These are phyloP conservation scores for Ambrosia trifida DNA, from an alignment of 129 eudicot species.

Conservation along the genomic window DNA sequence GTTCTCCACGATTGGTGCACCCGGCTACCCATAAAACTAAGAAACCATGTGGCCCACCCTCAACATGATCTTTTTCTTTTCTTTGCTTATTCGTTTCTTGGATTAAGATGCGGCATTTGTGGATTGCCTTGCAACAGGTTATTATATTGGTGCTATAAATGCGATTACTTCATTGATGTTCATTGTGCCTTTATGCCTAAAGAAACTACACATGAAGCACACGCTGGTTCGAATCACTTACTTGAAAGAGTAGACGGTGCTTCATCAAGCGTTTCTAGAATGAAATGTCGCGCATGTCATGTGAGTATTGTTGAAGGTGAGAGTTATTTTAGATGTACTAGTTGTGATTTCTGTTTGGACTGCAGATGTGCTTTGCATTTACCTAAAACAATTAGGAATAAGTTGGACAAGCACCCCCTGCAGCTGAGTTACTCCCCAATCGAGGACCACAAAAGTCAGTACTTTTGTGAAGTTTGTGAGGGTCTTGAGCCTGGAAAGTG, in stretches of 20 bases:
- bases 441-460: background rate
- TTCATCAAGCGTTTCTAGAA: background rate
- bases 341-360: slow-evolving; percentile 3
- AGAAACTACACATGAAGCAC: slow-evolving; percentile 16
- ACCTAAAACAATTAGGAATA: slow-evolving; percentile 4
- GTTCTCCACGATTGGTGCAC: slow-evolving; percentile 15
- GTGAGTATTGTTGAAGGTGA: background rate
- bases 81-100: background rate
- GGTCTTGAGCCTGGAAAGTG: slow-evolving; percentile 2
- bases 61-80: background rate
- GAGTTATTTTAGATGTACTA: background rate
- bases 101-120: background rate
- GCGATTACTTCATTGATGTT: background rate
- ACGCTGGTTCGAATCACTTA: background rate
- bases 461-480: slow-evolving; percentile 1
- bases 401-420: background rate
- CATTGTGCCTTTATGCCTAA: background rate
- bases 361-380: background rate
- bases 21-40: background rate
- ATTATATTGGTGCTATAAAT: background rate
- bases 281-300: slow-evolving; percentile 16
- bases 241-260: background rate
- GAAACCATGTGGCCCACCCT: background rate
- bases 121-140: background rate
- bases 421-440: background rate